Percentiles rank a stretch among this genome's conserved stretches.
Evolutionary conservation across 2,329 filamentous ascomycete genomes (phyloP).

Genomic region (Ascocoryne sarcoides): DNA sequence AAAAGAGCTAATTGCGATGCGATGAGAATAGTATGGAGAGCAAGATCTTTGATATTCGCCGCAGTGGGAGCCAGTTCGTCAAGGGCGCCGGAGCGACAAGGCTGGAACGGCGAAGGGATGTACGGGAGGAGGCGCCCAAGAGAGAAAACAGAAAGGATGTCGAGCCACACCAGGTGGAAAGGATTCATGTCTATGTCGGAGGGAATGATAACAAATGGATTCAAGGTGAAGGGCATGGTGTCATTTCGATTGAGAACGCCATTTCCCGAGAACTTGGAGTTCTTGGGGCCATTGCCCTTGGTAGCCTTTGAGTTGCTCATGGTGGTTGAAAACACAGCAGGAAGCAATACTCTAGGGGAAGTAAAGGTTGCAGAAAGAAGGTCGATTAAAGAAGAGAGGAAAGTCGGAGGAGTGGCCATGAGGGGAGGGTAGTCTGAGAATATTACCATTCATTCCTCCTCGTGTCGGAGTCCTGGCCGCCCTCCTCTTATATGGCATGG

Average conservation of each 20-base stretch:
- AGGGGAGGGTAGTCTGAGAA: too few species aligned
- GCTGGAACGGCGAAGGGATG: conserved; percentile 49
- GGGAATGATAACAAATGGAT: background rate
- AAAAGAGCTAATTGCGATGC: conserved; percentile 54
- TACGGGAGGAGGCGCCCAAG: conserved; percentile 40
- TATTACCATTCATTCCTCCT: too few species aligned
- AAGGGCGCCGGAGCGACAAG: conserved; percentile 43
- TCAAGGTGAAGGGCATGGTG: background rate
- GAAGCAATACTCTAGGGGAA: background rate
- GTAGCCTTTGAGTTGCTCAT: background rate
- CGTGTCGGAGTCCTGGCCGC: too few species aligned
- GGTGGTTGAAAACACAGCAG: background rate
- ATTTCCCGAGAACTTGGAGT: background rate
- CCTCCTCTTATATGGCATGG: too few species aligned
- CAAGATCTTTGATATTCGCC: conserved; percentile 48
- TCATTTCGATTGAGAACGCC: background rate
- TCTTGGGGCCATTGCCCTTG: too few species aligned
- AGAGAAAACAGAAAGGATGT: conserved; percentile 31
- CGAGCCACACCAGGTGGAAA: conserved; percentile 30
- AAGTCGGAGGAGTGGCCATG: too few species aligned
- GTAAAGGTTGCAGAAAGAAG: background rate
- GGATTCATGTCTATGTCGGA: conserved; percentile 17
- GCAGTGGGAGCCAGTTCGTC: conserved; percentile 55
- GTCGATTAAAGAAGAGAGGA: background rate
- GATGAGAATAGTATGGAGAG: conserved; percentile 49